Base-by-base conservation (phyloP, 2,329 filamentous ascomycete species). In the Neofusicoccum laricinum region DNA sequence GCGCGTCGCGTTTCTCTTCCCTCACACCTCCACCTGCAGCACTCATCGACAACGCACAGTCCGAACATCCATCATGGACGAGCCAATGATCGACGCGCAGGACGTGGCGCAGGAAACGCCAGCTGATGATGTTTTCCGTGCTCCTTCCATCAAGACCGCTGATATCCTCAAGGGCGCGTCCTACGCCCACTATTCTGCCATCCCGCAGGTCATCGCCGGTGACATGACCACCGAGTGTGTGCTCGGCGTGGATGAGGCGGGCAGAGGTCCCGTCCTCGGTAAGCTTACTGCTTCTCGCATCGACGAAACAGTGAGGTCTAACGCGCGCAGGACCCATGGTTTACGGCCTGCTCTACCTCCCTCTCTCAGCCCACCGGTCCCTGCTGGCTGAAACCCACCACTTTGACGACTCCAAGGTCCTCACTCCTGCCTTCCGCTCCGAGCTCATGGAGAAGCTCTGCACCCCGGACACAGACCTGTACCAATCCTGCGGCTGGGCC, bases 391-490 rank as follows among this genome's bases (percentile, higher is more conserved):
- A 86, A 40, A 87, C 88, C 3, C 90, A 97, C 80, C 90, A 89
- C 81, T 97, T 97, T 79, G 90, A 97, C 82, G 94, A 98, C 82
- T 96, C 91, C 75, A 98, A 98, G 80, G 91, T 93, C 4, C 86
- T 98, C 43, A 96, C 90, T 0, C 86, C 93, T 0, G 80, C 83
- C n/a, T 87, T 94, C 41, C 92, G 94, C 68, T 89, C 90, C 14
- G 78, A 83, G 8, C 85, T 98, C 36, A 88, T 89, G 86, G 80
- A 82, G 65, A 83, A 84, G 2, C 85, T 97, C 50, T 96, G 92
- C 81, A 90, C 87, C 0, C 75, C 85, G 0, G 81, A 75, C 15
- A 81, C 85, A 8, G 82, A 87, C 64, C 81, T 91, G 1, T 81
- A 84, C 71, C 73, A 80, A 17, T 82, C 84, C 3, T 95, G 90